Conservation (phyloP, 345 rosid species). For the Gossypium bickii region DNA sequence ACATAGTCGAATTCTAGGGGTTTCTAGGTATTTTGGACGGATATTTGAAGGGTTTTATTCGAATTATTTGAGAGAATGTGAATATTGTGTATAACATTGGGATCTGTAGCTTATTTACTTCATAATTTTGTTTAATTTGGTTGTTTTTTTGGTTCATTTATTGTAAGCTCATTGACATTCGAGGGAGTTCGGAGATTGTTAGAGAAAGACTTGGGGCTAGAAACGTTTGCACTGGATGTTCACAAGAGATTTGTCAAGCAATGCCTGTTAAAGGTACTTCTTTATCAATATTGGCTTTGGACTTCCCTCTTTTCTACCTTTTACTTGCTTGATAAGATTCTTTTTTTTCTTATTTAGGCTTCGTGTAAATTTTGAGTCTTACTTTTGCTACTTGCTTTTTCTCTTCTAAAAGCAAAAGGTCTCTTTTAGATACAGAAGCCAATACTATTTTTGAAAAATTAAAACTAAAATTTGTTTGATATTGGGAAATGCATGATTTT, state of each 20-base stretch:
- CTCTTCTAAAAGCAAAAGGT: background rate
- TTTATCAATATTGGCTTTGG: background rate
- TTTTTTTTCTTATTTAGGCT: background rate
- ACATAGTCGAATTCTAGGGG: background rate
- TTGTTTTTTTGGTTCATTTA: background rate
- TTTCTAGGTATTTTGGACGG: background rate
- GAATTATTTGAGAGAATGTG: background rate
- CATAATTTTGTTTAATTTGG: background rate
- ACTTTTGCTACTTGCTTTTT: background rate
- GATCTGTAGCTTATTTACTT: background rate
- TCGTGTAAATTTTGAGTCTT: background rate
- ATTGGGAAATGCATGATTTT: background rate
- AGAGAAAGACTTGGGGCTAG: constrained; percentile 78
- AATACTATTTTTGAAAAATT: background rate
- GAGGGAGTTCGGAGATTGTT: constrained; percentile 79
- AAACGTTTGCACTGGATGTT: constrained; percentile 58
- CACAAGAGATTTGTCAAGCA: constrained; percentile 71
- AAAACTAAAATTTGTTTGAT: background rate
- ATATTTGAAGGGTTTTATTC: constrained; percentile 2
- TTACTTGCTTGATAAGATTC: background rate
- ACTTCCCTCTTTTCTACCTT: background rate
- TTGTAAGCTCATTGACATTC: constrained; percentile 51
- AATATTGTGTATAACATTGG: background rate
- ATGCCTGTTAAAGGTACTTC: constrained; percentile 47
- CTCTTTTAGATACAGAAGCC: background rate